phyloP scores from a whole-genome alignment of 2,329 filamentous ascomycete genomes.

The Venturia oleaginea region DNA sequence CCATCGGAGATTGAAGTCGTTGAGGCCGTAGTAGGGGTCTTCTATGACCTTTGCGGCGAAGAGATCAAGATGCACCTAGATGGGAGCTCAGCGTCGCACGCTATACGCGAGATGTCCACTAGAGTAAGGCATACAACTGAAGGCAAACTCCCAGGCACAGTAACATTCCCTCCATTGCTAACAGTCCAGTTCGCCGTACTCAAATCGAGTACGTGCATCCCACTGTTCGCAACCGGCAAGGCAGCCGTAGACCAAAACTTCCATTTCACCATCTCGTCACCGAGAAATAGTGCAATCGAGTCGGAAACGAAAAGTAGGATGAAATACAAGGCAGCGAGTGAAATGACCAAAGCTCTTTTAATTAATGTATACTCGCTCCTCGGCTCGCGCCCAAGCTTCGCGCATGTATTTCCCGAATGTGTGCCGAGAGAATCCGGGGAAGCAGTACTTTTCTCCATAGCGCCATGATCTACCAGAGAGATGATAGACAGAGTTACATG shows the following conservation, averaged over 20 bases:
- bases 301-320: neutral
- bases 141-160: constrained; percentile 18
- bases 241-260: neutral
- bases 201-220: constrained; percentile 13
- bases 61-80: constrained; percentile 52
- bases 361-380: neutral
- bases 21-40: constrained; percentile 46
- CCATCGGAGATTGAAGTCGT: constrained; percentile 53
- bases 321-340: neutral
- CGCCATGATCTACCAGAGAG: neutral
- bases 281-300: neutral
- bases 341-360: neutral
- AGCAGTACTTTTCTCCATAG: neutral
- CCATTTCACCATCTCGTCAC: neutral
- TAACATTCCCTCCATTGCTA: constrained; percentile 4
- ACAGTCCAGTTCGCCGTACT: constrained; percentile 9
- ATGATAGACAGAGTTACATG: no score
- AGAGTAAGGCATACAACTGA: constrained; percentile 31
- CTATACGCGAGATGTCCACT: no score
- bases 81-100: constrained; percentile 19
- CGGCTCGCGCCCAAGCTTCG: neutral
- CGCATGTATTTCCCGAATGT: neutral
- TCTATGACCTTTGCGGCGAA: constrained; percentile 44
- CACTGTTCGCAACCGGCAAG: neutral
- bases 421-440: neutral